Conservation (phyloP, 2,329 filamentous ascomycete species). For the Calonectria pseudoreteaudii region DNA sequence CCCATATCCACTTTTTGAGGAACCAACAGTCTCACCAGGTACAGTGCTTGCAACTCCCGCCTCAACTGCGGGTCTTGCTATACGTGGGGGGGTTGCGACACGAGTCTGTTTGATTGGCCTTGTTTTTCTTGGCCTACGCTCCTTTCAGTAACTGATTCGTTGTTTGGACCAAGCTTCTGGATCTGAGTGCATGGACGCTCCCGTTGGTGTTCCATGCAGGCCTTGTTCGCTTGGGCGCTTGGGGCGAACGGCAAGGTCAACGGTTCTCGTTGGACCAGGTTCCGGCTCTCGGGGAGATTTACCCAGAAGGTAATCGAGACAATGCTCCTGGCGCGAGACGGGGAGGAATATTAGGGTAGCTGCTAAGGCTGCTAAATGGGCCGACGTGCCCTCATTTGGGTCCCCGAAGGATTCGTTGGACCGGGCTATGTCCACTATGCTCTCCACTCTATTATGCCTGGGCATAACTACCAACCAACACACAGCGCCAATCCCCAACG, state of each 20-base stretch:
- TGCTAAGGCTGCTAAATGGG: not conserved
- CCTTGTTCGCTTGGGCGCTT: not conserved
- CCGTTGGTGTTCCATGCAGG: too few species aligned
- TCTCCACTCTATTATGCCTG: not conserved
- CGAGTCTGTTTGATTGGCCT: not conserved
- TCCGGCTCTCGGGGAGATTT: not conserved
- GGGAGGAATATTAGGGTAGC: not conserved
- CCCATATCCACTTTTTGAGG: not conserved
- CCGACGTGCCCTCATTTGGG: not conserved
- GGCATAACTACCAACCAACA: not conserved
- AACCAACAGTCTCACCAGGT: not conserved
- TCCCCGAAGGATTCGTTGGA: not conserved
- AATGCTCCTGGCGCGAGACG: not conserved
- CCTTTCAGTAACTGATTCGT: not conserved
- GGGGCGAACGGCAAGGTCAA: not conserved
- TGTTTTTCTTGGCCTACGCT: not conserved
- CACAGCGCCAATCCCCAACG: not conserved
- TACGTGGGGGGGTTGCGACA: too few species aligned
- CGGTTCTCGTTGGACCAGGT: not conserved
- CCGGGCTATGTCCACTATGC: not conserved
- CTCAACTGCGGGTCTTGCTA: not conserved
- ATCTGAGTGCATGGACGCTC: not conserved
- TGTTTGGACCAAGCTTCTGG: not conserved
- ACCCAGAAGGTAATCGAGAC: not conserved
- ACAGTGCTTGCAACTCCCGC: not conserved